Evolutionary conservation across 2,329 filamentous ascomycete genomes (phyloP), one percentile per base, ranked within the genome.

Genomic region (Cyphellophora attinorum): DNA sequence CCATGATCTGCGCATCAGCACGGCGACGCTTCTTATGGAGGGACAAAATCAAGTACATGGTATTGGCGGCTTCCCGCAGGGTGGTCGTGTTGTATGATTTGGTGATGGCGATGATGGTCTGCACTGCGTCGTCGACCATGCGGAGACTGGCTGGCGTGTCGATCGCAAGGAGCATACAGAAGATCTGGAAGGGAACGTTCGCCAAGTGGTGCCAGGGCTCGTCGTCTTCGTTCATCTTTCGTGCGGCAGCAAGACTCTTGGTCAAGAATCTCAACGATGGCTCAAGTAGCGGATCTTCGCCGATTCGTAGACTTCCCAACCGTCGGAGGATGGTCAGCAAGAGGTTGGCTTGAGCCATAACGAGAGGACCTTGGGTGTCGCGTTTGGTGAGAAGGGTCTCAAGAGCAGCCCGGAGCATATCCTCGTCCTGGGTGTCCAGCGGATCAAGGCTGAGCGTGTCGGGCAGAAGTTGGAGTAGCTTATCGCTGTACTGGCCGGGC

Each of bases 121-220:
- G 56, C 65, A 76, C 68, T 0, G 70, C 71, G 14, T 70, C 64
- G 2, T 56, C 54, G 4, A 76, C 58, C 37, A 68, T 56, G 0
- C 57, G 55, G 0, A 74, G 53, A 0, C 67, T 67, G 1, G 68
- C 57, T 1, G 59, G 58, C 0, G 59, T 72, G 33, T 76, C 72
- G 31, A 76, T 70, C 0, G 68, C 68, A 2, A 76, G 55, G 4
- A 75, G 53, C 0, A 71, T 59, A 39, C 72, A 75, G 18, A 76
- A 60, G 0, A 72, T 63, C 34, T 76, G 72, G 40, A 76, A 76
- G 0, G 72, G 72, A 0, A 76, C 67, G 31, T 76, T 75, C 17
- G 69, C 70, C 29, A 72, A 64, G 38, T 76, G 72, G 44, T 76
- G 73, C 72, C 72, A 77, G 0, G 72, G 71, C 3, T 59, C 57